These are phyloP conservation scores for Vigna radiata DNA, from an alignment of 306 rosid genomes.

Conservation along the genomic window DNA sequence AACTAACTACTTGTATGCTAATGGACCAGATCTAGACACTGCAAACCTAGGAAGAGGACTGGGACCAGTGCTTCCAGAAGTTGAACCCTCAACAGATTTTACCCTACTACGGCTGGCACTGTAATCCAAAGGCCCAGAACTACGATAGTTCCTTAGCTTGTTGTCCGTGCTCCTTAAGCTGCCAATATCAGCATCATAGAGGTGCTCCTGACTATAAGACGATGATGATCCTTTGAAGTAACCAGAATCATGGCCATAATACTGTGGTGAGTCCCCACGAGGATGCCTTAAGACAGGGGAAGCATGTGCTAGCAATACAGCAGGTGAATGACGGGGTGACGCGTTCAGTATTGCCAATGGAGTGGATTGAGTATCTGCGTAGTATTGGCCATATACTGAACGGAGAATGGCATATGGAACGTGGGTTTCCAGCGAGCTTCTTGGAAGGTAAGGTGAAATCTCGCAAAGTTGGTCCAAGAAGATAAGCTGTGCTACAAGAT, in stretches of 20 bases:
- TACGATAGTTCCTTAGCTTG: conserved; percentile 65
- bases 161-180: conserved; percentile 58
- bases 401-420: conserved; percentile 94
- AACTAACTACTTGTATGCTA: conserved; percentile 78
- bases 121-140: conserved; percentile 96
- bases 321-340: conserved; percentile 91
- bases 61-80: conserved; percentile 86
- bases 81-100: conserved; percentile 74
- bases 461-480: conserved; percentile 96
- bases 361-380: conserved; percentile 71
- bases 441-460: conserved; percentile 88
- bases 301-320: conserved; percentile 68
- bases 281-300: conserved; percentile 74
- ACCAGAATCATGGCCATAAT: conserved; percentile 65
- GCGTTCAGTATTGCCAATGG: conserved; percentile 71
- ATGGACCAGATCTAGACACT: conserved; percentile 95
- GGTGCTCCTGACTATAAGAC: conserved; percentile 66
- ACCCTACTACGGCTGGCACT: conserved; percentile 67
- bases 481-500: conserved; percentile 88
- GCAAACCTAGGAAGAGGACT: conserved; percentile 98
- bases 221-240: conserved; percentile 78
- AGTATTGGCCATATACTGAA: conserved; percentile 88
- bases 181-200: conserved; percentile 61
- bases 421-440: conserved; percentile 83
- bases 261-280: conserved; percentile 81